Conservation (phyloP, 2,329 filamentous ascomycete species). For the Periconia digitata region DNA sequence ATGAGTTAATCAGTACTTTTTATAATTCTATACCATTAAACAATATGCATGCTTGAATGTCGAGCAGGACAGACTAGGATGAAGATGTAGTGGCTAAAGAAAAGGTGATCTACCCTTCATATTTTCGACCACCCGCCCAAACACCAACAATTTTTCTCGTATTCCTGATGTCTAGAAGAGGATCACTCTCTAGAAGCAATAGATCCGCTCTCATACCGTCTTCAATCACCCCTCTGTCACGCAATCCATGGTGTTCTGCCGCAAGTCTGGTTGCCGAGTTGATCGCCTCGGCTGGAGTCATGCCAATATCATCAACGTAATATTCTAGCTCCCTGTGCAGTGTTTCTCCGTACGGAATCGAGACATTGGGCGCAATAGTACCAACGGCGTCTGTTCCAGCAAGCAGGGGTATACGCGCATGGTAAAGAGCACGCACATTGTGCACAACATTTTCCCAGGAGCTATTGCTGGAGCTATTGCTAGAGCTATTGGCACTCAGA, state of each 20-base stretch:
- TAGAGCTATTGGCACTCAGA: neutral
- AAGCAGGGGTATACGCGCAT: slow-evolving; percentile 28
- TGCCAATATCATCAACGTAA: slow-evolving; percentile 24
- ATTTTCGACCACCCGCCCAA: neutral
- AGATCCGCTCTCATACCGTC: slow-evolving; percentile 12
- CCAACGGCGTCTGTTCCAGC: slow-evolving; percentile 33
- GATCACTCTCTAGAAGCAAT: slow-evolving; percentile 6
- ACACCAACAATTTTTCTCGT: slow-evolving; percentile 4
- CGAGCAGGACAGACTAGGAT: too few relatives aligned
- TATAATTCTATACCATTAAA: too few relatives aligned
- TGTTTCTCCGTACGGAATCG: slow-evolving; percentile 16
- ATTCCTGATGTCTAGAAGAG: slow-evolving; percentile 2
- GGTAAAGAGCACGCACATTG: slow-evolving; percentile 3
- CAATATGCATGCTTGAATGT: too few relatives aligned
- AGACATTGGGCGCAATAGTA: slow-evolving; percentile 18
- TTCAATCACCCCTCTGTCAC: slow-evolving; percentile 28
- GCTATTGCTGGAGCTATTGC: neutral
- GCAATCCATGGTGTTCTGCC: slow-evolving; percentile 26
- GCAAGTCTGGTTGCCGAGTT: slow-evolving; percentile 25
- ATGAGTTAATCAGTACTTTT: too few relatives aligned
- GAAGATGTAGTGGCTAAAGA: too few relatives aligned
- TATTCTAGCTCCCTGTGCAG: slow-evolving; percentile 22
- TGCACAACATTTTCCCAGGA: neutral
- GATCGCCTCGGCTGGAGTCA: slow-evolving; percentile 26
- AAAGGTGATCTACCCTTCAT: too few relatives aligned